Percentiles rank a stretch among this genome's conserved stretches.
Conservation (phyloP, 805 yeast species). For the Wickerhamomyces rabaulensis region DNA sequence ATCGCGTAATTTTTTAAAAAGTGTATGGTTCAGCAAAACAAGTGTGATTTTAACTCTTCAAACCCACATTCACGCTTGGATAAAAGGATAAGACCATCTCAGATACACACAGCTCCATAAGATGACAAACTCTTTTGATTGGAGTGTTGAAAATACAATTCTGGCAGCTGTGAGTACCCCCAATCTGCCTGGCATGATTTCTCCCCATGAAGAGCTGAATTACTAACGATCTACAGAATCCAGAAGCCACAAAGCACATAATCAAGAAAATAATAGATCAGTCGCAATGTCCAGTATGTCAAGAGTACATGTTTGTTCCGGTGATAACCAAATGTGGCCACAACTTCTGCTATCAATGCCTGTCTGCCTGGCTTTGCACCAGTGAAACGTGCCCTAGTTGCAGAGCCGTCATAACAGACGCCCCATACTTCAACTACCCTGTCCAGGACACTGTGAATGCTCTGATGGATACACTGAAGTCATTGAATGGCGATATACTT, state of each 20-base stretch:
- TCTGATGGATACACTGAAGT: conserved; percentile 34
- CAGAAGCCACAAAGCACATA: conserved; percentile 7
- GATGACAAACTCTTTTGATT: not conserved
- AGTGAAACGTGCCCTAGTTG: conserved; percentile 68
- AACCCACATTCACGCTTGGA: not conserved
- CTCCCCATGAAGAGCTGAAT: not conserved
- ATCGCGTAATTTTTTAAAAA: not conserved
- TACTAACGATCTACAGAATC: conserved; percentile 10
- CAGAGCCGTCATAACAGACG: conserved; percentile 39
- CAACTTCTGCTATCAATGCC: conserved; percentile 64
- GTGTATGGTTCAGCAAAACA: not conserved
- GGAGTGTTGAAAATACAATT: conserved; percentile 12
- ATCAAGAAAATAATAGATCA: conserved; percentile 24
- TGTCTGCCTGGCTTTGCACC: conserved; percentile 55
- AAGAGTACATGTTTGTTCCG: conserved; percentile 64
- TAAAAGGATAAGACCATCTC: too few species aligned
- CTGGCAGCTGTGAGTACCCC: conserved; percentile 12
- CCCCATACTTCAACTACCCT: conserved; percentile 50
- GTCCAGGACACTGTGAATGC: conserved; percentile 41
- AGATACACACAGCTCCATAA: not conserved
- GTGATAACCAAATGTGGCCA: conserved; percentile 66
- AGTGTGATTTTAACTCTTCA: not conserved
- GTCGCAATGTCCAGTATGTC: conserved; percentile 55
- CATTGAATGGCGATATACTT: conserved; percentile 19
- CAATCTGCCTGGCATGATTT: not conserved